Conservation (phyloP, 2,329 filamentous ascomycete species). For the Curvularia sp. region DNA sequence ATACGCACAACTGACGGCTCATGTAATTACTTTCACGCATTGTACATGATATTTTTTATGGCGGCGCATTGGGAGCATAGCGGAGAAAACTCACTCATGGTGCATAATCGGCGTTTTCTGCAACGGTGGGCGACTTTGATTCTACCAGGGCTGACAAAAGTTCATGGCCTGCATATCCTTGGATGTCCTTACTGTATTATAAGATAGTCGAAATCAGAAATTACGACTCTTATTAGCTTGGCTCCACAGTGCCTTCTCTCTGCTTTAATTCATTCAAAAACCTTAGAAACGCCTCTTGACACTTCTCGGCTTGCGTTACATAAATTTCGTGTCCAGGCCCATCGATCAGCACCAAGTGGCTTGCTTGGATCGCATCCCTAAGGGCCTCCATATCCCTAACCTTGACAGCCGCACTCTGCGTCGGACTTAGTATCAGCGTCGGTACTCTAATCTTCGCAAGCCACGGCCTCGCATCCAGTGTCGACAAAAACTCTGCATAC, state of each 20-base stretch:
- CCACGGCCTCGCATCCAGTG: slow-evolving; percentile 42
- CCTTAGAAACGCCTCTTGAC: slow-evolving; percentile 43
- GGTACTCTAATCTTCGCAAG: slow-evolving; percentile 39
- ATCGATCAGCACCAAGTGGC: slow-evolving; percentile 37
- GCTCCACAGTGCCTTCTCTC: not conserved
- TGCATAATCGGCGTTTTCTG: slow-evolving; percentile 17
- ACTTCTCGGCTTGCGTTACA: slow-evolving; percentile 38
- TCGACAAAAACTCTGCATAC: slow-evolving; percentile 46
- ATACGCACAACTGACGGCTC: not conserved
- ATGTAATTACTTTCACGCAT: slow-evolving; percentile 2
- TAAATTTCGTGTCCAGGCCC: slow-evolving; percentile 50
- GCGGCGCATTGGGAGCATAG: slow-evolving; percentile 14
- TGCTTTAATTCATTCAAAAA: slow-evolving; percentile 37
- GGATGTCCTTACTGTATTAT: not conserved
- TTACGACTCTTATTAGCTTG: not conserved
- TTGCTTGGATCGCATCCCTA: slow-evolving; percentile 22
- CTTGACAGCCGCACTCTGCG: slow-evolving; percentile 42
- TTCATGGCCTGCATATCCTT: not conserved
- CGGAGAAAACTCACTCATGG: slow-evolving; percentile 9
- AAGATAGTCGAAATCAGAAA: not conserved
- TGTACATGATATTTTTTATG: slow-evolving; percentile 15
- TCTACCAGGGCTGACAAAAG: not conserved
- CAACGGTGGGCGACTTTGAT: slow-evolving; percentile 5
- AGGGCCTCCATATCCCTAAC: slow-evolving; percentile 40
- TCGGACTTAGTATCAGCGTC: slow-evolving; percentile 46